Conservation (phyloP, 192 early-diverging fungal species). For the Coemansia sp. region DNA sequence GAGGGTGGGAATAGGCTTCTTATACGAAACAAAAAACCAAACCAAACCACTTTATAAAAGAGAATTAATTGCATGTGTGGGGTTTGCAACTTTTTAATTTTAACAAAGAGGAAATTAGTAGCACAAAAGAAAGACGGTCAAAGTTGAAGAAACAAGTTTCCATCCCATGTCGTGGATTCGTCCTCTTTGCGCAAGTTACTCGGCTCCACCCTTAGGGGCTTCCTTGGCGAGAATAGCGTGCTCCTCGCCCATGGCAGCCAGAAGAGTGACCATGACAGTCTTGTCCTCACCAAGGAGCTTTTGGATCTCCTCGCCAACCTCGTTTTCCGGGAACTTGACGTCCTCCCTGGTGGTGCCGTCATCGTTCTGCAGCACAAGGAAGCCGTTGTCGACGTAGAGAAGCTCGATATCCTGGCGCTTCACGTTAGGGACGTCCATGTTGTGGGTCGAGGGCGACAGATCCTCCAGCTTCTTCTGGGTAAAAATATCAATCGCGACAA, state of each 20-base stretch:
- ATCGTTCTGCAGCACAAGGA: conserved; percentile 59
- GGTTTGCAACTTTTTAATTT: not conserved
- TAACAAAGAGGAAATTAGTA: not conserved
- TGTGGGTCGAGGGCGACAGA: conserved; percentile 99
- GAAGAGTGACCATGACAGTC: conserved; percentile 83
- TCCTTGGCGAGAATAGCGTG: conserved; percentile 76
- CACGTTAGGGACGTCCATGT: conserved; percentile 99
- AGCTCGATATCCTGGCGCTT: conserved; percentile 81
- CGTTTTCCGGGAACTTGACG: conserved; percentile 87
- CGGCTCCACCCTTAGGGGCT: conserved; percentile 15
- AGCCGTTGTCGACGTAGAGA: conserved; percentile 88
- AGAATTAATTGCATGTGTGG: no score
- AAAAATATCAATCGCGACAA: conserved; percentile 95
- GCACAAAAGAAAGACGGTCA: not conserved
- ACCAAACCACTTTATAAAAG: no score
- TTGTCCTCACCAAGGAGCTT: conserved; percentile 43
- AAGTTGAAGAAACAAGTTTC: not conserved
- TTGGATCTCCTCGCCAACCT: conserved; percentile 70
- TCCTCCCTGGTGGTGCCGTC: conserved; percentile 92
- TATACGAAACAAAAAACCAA: no score
- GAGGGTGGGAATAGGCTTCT: no score
- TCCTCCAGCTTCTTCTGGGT: conserved; percentile 98
- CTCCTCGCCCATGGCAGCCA: conserved; percentile 92
- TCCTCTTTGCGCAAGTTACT: not conserved
- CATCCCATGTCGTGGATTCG: not conserved